Evolutionary conservation across 2,329 filamentous ascomycete species (phyloP).

Genomic region (Teratosphaeria epicoccoides): DNA sequence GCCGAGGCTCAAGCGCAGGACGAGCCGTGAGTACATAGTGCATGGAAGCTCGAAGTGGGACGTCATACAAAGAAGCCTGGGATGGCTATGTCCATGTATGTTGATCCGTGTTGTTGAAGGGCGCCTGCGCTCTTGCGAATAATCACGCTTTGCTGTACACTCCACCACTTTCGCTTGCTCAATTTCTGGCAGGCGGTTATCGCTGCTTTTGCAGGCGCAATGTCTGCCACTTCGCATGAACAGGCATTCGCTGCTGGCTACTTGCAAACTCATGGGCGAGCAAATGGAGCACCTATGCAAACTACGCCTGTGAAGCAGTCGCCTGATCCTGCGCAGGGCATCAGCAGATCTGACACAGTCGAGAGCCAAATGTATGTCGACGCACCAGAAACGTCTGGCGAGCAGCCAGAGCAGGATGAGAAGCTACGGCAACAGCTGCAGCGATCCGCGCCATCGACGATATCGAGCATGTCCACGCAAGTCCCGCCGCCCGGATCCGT

Average conservation of each 20-base stretch:
- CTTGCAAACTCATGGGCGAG: background rate
- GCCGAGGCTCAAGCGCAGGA: no score
- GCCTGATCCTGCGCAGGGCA: background rate
- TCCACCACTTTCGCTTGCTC: background rate
- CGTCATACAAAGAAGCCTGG: background rate
- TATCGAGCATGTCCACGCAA: conserved; percentile 28
- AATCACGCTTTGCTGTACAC: background rate
- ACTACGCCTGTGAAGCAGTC: conserved; percentile 1
- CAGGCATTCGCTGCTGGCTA: background rate
- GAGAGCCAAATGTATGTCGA: conserved; percentile 22
- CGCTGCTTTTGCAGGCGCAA: background rate
- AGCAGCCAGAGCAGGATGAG: conserved; percentile 3
- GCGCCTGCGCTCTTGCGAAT: background rate
- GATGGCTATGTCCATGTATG: background rate
- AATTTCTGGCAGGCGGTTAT: background rate
- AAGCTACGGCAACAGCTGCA: conserved; percentile 12
- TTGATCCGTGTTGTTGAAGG: background rate
- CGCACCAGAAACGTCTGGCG: conserved; percentile 14
- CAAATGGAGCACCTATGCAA: conserved; percentile 5
- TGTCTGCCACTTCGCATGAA: background rate
- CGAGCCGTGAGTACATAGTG: no score
- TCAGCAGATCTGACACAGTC: conserved; percentile 15
- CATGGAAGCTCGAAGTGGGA: background rate
- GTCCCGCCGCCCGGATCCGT: conserved; percentile 46
- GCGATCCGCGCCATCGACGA: conserved; percentile 16